Base-by-base conservation (phyloP, 805 yeast species). In the Ogataea nakhonphanomensis region DNA sequence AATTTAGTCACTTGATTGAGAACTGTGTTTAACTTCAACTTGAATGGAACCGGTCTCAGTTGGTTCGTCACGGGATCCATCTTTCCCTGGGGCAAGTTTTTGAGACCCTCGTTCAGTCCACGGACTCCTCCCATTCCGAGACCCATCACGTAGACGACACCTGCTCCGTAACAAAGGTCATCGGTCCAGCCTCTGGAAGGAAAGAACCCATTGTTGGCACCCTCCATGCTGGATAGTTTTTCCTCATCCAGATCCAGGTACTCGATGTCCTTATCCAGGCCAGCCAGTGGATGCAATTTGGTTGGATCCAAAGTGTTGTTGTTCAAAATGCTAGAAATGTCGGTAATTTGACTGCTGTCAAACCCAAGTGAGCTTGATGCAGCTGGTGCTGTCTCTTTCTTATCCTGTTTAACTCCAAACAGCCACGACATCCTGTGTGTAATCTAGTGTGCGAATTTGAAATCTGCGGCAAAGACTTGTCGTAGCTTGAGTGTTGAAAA, bases 181-280 rank as follows among this genome's bases (percentile, higher is more conserved):
- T 93, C 99, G 11, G 89, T 77, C 95, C 96, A 93, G 54, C 95
- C 95, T 69, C 97, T 81, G n/a, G 95, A 84, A 21, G 99, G 96
- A 48, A 93, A 76, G 44, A 91, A 62, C 43, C 96, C 95, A 58
- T 86, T 88, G 12, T 61, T 56, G 1, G 95, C 78, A 28, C 96
- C 96, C 57, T 88, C 95, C 55, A 86, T 64, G n/a, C 76, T 65
- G 33, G 79, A 76, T 46, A 89, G 68, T 53, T 74, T 78, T 50
- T 89, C 96, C 46, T 82, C 90, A 55, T 91, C 97, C 47, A 93
- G 71, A 53, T 91, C 96, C 51, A 93, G 67, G 61, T 81, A 91
- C 63, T 93, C 97, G 37, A 93, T 77, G 41, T 89, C 95, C 57
- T 81, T 81, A 52, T 87, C 95, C 48, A 90, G 72, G 11, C 95